Evolutionary conservation across 208 protist genomes (phyloP), one percentile per base, ranked within the genome.

Genomic region (Lotmaria passim): DNA sequence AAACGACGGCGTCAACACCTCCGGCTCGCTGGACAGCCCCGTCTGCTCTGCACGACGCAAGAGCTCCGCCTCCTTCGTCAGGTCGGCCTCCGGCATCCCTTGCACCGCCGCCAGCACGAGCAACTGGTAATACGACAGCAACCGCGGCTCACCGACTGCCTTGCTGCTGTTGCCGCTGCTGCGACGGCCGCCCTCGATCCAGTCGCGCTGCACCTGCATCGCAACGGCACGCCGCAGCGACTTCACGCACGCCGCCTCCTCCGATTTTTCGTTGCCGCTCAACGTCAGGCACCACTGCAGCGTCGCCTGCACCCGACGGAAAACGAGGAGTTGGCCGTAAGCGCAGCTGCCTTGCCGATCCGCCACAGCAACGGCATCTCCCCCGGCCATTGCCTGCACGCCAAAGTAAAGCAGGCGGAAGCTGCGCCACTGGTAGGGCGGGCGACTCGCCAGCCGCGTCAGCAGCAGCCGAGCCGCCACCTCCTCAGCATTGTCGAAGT

Each of bases 111-210:
- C 82, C 0, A 95, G 70, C 15, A 87, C 60, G 26, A 89, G 61
- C 8, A 95, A 78, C 59, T 95, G 78, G 59, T 79, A 87, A 67
- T 86, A 95, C 19, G 86, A 92, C 28, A 95, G 52, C 44, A 83
- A 26, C 12, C 12, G 38, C 15, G 48, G 24, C 12, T 50, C 44
- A 23, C 11, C 15, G 2, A 7, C 23, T 12, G 17, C 51, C 28
- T 19, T 47, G 15, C 31, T 46, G 10, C 1, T 1, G 46, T 10
- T 31, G 73, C 64, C 44, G 64, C 64, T 7, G 46, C n/a, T 28
- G 46, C 41, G 76, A 33, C 26, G 51, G 33, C 34, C 61, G 57
- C 26, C 33, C 7, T 47, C 43, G 10, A 53, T 36, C 62, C 71
- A 77, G 10, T 53, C 44, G 17, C 30, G 47, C 8, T 56, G 46